Base-by-base conservation (phyloP, 2,329 filamentous ascomycete species). In the Ascochyta lentis region DNA sequence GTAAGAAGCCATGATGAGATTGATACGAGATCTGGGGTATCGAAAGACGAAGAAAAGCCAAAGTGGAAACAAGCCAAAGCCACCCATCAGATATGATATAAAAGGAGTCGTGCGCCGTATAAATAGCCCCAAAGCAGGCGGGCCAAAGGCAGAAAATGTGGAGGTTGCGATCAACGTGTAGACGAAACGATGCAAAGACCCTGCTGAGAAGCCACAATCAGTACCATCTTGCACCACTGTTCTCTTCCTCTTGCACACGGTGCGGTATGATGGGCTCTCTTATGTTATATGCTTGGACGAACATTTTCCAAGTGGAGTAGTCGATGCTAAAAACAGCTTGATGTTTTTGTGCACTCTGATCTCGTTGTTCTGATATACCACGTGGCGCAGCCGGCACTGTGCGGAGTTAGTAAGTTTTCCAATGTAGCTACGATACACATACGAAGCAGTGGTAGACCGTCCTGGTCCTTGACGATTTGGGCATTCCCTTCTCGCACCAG, bases 301-400 rank as follows among this genome's bases (percentile, higher is more conserved):
- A 81, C 19, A 90, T 84, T 63, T 86, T 80, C 94, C 94, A 99
- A 0, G 85, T 90, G 1, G 85, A 82, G 80, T 92, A 95, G 65
- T 98, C 92, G 59, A 99, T 85, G 12, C 90, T 89, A 71, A 98
- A 86, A 22, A 99, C 89, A 12, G 93, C 91, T 76, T 99, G 95
- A 60, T 95, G 89, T 42, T 77, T 80, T 38, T 73, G 74, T 87
- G 71, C 62, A 13, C 70, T 65, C 56, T 86, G 81, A 16, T 85
- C 80, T 37, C 85, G 83, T 56, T 84, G 81, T 50, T 79, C 80
- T 63, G 80, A 82, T 51, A 79, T 79, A 45, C 64, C 83, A 68
- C 66, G 81, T 61, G 73, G 82, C 69, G 69, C 74, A 59, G 67
- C 80, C 53, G 70, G 79, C 47, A 80, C 77, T 81, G 26, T 23